These are phyloP conservation scores for Pythium rishiriense DNA, from an alignment of 352 stramenopile genomes.

Conservation along the genomic window DNA sequence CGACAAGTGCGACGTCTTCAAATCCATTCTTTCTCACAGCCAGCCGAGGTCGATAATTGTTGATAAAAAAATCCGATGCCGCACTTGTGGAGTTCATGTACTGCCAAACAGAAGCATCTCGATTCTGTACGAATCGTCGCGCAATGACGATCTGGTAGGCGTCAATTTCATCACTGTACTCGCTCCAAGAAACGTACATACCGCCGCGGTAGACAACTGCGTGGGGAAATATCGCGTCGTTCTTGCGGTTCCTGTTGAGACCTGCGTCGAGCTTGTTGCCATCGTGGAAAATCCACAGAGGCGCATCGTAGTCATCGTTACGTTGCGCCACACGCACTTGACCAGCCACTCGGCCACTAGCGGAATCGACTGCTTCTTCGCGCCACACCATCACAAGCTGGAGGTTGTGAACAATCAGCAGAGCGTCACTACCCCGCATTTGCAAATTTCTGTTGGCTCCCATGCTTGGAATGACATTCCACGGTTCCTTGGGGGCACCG, in stretches of 20 bases:
- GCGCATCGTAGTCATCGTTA: constrained; percentile 53
- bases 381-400: constrained; percentile 63
- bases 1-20: constrained; percentile 46
- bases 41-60: constrained; percentile 42
- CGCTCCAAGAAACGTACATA: constrained; percentile 66
- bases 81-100: constrained; percentile 41
- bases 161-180: constrained; percentile 32
- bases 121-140: constrained; percentile 50
- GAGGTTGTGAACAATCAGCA: constrained; percentile 61
- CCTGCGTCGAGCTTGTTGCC: constrained; percentile 40
- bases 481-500: constrained; percentile 25
- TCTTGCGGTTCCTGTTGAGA: constrained; percentile 49
- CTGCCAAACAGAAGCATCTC: constrained; percentile 55
- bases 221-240: constrained; percentile 45
- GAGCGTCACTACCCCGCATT: constrained; percentile 43
- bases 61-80: constrained; percentile 40
- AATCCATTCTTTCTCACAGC: constrained; percentile 46
- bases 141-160: constrained; percentile 55
- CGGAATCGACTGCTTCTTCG: constrained; percentile 33
- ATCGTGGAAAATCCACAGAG: constrained; percentile 78
- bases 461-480: constrained; percentile 69
- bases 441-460: constrained; percentile 55
- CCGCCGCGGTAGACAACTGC: constrained; percentile 47
- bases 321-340: constrained; percentile 59
- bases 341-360: constrained; percentile 28